Percentiles rank a stretch among this genome's conserved stretches.
Conservation (phyloP, 2,329 filamentous ascomycete species). For the Penicillium sp. region DNA sequence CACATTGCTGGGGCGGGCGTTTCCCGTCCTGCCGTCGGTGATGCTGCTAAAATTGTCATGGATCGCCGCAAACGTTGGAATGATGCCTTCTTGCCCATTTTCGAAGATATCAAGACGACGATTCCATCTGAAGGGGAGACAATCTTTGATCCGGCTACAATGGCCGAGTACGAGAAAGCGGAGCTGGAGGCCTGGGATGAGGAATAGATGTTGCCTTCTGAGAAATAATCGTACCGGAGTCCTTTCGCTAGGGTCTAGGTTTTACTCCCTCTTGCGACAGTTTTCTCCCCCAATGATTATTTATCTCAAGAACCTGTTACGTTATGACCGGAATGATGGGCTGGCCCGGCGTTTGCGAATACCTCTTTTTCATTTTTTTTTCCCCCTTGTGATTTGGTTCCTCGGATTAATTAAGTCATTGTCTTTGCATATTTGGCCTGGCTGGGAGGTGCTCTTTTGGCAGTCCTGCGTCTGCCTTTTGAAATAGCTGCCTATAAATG, state of each 20-base stretch:
- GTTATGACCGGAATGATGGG: constrained; percentile 25
- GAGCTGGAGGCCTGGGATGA: constrained; percentile 84
- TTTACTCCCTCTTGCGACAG: too few relatives aligned
- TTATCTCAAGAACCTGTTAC: constrained; percentile 15
- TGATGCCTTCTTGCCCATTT: constrained; percentile 85
- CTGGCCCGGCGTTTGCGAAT: constrained; percentile 22
- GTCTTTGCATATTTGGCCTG: constrained; percentile 1
- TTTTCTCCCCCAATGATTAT: too few relatives aligned
- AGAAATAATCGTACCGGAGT: too few relatives aligned
- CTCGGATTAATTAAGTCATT: not conserved
- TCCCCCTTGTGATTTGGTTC: constrained; percentile 2
- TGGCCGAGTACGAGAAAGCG: constrained; percentile 73
- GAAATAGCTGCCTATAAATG: not conserved
- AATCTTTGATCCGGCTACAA: constrained; percentile 74
- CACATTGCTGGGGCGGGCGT: constrained; percentile 52
- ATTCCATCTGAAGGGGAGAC: constrained; percentile 71
- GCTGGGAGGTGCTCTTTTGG: not conserved
- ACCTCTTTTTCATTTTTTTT: constrained; percentile 10
- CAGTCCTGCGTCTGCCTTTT: not conserved
- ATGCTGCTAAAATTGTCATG: constrained; percentile 90
- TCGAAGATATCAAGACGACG: constrained; percentile 77
- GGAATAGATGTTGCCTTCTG: constrained; percentile 56
- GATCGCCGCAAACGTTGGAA: constrained; percentile 88
- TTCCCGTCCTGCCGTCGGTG: constrained; percentile 73
- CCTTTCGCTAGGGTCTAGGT: too few relatives aligned